Evolutionary conservation across 768 basidiomycete genomes (phyloP).

Genomic region (Cyathus striatus): DNA sequence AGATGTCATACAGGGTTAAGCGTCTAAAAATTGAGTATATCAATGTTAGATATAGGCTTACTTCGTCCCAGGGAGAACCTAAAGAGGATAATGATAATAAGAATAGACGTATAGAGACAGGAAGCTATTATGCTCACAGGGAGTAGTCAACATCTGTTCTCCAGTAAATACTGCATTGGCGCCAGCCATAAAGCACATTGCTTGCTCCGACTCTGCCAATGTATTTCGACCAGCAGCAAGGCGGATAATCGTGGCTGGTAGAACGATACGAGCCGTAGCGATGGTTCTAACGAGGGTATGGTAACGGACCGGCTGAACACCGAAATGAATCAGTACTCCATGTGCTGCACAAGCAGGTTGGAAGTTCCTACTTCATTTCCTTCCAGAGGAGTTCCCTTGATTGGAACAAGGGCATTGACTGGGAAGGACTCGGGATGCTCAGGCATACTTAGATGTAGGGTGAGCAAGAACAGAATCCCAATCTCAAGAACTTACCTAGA

Average conservation of each 20-base stretch:
- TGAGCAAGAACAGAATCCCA: conserved; percentile 8
- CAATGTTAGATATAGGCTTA: conserved; percentile 17
- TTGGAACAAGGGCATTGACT: conserved; percentile 95
- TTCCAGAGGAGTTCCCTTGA: conserved; percentile 90
- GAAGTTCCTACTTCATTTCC: conserved; percentile 62
- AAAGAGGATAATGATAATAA: conserved; percentile 4
- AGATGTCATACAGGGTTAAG: too few species aligned
- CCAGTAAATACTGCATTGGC: conserved; percentile 99
- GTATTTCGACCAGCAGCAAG: conserved; percentile 92
- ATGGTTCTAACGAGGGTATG: conserved; percentile 90
- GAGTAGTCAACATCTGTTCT: conserved; percentile 95
- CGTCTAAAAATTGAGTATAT: not conserved
- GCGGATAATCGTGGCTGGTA: conserved; percentile 91
- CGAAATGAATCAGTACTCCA: not conserved
- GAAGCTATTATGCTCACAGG: too few species aligned
- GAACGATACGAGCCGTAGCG: conserved; percentile 88
- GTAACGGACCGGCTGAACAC: conserved; percentile 66
- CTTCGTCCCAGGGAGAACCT: conserved; percentile 96
- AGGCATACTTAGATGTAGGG: conserved; percentile 57
- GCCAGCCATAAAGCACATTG: conserved; percentile 98
- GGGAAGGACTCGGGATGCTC: conserved; percentile 99
- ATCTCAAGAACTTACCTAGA: conserved; percentile 57
- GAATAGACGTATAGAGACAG: conserved; percentile 1
- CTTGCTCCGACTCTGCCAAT: conserved; percentile 86
- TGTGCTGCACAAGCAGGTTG: not conserved